Evolutionary conservation across 805 yeast species (phyloP).

Genomic region (Isabelozyma heimii): DNA sequence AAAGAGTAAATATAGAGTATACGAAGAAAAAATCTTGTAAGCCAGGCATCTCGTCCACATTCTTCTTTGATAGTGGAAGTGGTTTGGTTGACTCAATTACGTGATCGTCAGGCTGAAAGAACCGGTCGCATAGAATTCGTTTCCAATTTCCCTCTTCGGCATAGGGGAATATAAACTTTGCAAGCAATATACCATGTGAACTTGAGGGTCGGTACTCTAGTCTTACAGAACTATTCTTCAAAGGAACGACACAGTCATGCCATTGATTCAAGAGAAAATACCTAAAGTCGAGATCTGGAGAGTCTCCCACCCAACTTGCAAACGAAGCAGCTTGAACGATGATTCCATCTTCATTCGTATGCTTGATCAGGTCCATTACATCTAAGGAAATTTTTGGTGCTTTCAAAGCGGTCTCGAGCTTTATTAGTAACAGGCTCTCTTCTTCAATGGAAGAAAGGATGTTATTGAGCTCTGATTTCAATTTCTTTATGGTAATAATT

Average conservation of each 20-base stretch:
- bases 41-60: not conserved
- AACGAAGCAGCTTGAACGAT: not conserved
- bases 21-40: not conserved
- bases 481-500: not conserved
- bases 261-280: not conserved
- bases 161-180: not conserved
- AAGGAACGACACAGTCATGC: not conserved
- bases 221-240: not conserved
- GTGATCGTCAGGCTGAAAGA: not conserved
- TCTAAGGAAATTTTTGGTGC: not conserved
- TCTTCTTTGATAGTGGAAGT: not conserved
- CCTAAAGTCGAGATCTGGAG: not conserved
- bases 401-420: not conserved
- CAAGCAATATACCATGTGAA: not conserved
- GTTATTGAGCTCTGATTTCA: not conserved
- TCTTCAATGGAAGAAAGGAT: not conserved
- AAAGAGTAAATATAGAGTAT: not conserved
- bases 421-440: too few relatives aligned
- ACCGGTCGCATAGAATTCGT: not conserved
- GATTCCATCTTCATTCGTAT: not conserved
- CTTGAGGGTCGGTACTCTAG: not conserved
- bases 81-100: not conserved
- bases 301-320: not conserved
- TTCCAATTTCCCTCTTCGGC: conserved; percentile 1
- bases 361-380: not conserved